These are phyloP conservation scores for Schizosaccharomyces lindneri DNA, from an alignment of 805 yeast species.

Conservation along the genomic window DNA sequence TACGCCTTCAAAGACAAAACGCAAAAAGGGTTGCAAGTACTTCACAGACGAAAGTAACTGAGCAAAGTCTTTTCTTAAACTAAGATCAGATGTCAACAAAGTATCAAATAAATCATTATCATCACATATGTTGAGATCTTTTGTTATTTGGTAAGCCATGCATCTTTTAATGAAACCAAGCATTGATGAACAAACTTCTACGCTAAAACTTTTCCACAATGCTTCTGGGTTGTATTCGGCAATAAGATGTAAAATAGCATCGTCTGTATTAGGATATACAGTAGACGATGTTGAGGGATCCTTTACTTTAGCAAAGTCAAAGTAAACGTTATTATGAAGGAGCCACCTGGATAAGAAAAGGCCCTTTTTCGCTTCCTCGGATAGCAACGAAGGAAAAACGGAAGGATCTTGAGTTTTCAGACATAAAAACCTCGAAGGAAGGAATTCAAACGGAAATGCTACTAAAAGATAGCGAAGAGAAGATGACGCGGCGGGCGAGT, in stretches of 20 bases:
- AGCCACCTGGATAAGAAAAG: neutral
- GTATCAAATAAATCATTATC: neutral
- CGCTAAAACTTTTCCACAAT: neutral
- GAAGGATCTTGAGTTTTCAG: neutral
- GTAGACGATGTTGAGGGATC: neutral
- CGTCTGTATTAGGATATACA: neutral
- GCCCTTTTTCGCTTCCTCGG: slow-evolving; percentile 1
- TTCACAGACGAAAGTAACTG: neutral
- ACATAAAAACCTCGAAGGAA: neutral
- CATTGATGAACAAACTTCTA: neutral
- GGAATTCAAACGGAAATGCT: neutral
- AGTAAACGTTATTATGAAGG: neutral
- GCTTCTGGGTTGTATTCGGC: neutral
- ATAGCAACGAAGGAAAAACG: neutral
- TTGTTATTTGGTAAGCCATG: neutral
- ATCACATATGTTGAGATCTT: neutral
- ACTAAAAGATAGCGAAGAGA: neutral
- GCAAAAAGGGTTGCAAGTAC: neutral
- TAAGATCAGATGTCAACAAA: neutral
- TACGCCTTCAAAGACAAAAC: neutral
- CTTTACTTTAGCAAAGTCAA: neutral
- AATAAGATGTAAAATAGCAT: neutral
- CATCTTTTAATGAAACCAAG: neutral
- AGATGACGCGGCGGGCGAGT: neutral
- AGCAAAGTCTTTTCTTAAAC: neutral